Percentiles rank a stretch among this genome's conserved stretches.
These are phyloP conservation scores for Batkoa obscura DNA, from an alignment of 371 early-diverging fungal species.

Conservation along the genomic window DNA sequence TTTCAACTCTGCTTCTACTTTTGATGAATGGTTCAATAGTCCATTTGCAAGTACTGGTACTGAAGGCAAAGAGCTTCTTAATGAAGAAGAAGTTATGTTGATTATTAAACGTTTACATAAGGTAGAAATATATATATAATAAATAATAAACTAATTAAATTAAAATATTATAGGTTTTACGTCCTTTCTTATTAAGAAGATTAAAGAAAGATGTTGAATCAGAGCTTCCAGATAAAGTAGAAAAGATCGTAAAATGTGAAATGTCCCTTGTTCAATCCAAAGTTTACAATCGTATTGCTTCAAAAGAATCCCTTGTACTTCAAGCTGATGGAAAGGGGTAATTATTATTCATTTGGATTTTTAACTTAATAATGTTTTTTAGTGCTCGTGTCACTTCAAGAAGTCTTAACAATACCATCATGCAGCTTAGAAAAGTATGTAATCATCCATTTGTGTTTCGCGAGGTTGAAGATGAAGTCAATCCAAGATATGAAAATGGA, in stretches of 20 bases:
- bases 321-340: constrained; percentile 2
- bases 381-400: constrained; percentile 59
- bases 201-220: constrained; percentile 98
- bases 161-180: too few species aligned
- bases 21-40: constrained; percentile 97
- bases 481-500: constrained; percentile 30
- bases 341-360: too few species aligned
- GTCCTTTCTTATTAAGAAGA: constrained; percentile 94
- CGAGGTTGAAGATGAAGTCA: constrained; percentile 74
- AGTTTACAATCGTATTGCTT: constrained; percentile 59
- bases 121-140: too few species aligned
- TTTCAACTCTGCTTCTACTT: constrained; percentile 85
- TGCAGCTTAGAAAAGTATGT: constrained; percentile 98
- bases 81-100: constrained; percentile 94
- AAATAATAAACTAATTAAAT: constrained; percentile 14
- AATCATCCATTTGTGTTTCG: constrained; percentile 98
- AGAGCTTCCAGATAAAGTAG: constrained; percentile 96
- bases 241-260: constrained; percentile 87
- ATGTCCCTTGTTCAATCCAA: constrained; percentile 66
- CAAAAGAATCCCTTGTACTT: constrained; percentile 19
- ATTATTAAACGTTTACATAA: constrained; percentile 95
- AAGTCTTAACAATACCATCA: constrained; percentile 90
- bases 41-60: constrained; percentile 78
- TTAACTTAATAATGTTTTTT: too few species aligned
- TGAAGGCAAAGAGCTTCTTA: constrained; percentile 71